phyloP scores from a whole-genome alignment of 192 early-diverging fungal genomes.

The Gamsiella multidivaricata region DNA sequence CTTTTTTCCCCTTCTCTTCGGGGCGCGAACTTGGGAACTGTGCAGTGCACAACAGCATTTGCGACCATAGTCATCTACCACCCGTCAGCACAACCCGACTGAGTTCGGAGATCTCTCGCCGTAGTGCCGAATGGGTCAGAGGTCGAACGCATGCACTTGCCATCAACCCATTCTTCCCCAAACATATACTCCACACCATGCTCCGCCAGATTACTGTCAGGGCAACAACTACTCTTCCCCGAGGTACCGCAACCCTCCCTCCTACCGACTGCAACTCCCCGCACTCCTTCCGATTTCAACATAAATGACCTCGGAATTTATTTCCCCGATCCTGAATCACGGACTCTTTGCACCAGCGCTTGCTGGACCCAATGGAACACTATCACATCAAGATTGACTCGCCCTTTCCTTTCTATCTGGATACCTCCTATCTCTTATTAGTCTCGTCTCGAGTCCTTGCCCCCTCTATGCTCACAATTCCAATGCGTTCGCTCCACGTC shows the following conservation, averaged over 20 bases:
- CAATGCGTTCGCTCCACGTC: conserved; percentile 16
- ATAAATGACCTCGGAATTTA: background rate
- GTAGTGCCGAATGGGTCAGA: too few species aligned
- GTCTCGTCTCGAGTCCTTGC: background rate
- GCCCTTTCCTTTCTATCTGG: background rate
- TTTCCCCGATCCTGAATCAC: background rate
- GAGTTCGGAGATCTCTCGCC: too few species aligned
- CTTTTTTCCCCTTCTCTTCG: too few species aligned
- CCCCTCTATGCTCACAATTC: background rate
- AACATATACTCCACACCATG: background rate
- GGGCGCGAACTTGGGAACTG: too few species aligned
- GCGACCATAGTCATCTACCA: too few species aligned
- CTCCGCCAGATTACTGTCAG: conserved; percentile 3
- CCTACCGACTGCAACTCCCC: too few species aligned
- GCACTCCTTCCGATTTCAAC: too few species aligned
- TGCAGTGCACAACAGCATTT: too few species aligned
- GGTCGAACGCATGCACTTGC: too few species aligned
- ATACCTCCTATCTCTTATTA: background rate
- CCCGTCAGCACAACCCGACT: too few species aligned
- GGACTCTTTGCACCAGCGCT: background rate
- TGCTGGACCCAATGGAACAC: background rate
- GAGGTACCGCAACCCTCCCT: background rate
- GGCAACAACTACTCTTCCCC: background rate
- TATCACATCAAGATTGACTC: background rate
- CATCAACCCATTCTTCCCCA: background rate